phyloP scores from a whole-genome alignment of 2,329 filamentous ascomycete species.

The Neoscytalidium dimidiatum region DNA sequence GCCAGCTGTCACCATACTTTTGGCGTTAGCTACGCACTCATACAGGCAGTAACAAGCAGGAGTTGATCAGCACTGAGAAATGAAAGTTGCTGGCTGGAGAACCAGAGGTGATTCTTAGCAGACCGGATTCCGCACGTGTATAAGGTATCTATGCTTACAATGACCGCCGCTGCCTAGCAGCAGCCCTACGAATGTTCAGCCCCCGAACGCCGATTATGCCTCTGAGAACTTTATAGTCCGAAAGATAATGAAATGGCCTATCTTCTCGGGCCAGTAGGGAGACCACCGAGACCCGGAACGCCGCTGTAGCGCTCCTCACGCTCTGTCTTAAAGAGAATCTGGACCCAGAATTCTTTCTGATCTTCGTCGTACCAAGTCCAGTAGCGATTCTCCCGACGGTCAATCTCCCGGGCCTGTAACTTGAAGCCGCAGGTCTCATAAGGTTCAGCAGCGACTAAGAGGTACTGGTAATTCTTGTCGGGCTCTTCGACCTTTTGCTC shows the following conservation, averaged over 20 bases:
- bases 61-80: background rate
- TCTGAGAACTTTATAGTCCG: background rate
- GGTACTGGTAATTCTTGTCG: constrained; percentile 91
- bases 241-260: background rate
- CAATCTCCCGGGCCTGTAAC: constrained; percentile 88
- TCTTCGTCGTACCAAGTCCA: constrained; percentile 97
- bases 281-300: constrained; percentile 61
- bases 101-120: constrained; percentile 3
- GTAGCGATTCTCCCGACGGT: constrained; percentile 82
- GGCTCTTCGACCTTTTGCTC: constrained; percentile 94
- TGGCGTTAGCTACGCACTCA: no score
- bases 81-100: background rate
- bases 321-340: constrained; percentile 98
- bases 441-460: constrained; percentile 92
- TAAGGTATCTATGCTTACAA: constrained; percentile 19
- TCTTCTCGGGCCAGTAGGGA: constrained; percentile 38
- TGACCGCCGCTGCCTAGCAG: constrained; percentile 6
- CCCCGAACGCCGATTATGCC: constrained; percentile 12
- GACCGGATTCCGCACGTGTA: constrained; percentile 7
- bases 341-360: constrained; percentile 95
- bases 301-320: constrained; percentile 83
- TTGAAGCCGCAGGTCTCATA: constrained; percentile 99
- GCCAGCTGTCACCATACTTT: no score
- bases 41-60: background rate
- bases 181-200: background rate